Conservation (phyloP, 805 yeast genomes). For the Candida pseudoglaebosa region DNA sequence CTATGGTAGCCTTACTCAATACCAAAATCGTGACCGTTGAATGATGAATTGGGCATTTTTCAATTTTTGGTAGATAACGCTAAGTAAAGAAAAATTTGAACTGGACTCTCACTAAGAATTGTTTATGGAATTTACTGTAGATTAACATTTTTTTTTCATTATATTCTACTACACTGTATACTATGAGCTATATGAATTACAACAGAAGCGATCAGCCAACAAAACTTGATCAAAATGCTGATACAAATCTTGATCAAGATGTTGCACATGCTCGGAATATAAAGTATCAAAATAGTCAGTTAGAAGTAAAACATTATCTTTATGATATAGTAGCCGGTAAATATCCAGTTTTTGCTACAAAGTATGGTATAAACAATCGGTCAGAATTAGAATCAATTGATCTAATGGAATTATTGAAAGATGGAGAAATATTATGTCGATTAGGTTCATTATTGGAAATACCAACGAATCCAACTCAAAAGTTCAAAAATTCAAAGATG, state of each 20-base stretch:
- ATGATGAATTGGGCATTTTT: too few species aligned
- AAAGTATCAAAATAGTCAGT: slow-evolving; percentile 44
- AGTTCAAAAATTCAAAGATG: slow-evolving; percentile 60
- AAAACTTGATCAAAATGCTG: slow-evolving; percentile 17
- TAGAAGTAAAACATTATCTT: slow-evolving; percentile 55
- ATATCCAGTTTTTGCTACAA: slow-evolving; percentile 7
- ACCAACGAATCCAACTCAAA: slow-evolving; percentile 29
- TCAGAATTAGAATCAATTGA: slow-evolving; percentile 23
- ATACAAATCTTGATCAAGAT: slow-evolving; percentile 63
- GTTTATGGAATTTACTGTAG: too few species aligned
- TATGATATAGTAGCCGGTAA: slow-evolving; percentile 24
- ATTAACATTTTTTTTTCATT: too few species aligned
- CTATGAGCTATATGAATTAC: slow-evolving; percentile 6
- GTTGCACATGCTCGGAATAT: slow-evolving; percentile 44
- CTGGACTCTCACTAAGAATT: too few species aligned
- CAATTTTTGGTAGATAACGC: too few species aligned
- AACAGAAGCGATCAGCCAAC: slow-evolving; percentile 8
- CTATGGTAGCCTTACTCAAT: too few species aligned
- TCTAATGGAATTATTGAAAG: slow-evolving; percentile 53
- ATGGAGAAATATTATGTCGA: slow-evolving; percentile 46
- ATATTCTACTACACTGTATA: too few species aligned
- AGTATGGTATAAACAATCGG: slow-evolving; percentile 3
- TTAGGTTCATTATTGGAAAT: slow-evolving; percentile 25
- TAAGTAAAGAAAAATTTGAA: too few species aligned
- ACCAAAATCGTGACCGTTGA: too few species aligned